These are phyloP conservation scores for Fusarium sp. DNA, from an alignment of 2,329 filamentous ascomycete genomes.

Conservation along the genomic window DNA sequence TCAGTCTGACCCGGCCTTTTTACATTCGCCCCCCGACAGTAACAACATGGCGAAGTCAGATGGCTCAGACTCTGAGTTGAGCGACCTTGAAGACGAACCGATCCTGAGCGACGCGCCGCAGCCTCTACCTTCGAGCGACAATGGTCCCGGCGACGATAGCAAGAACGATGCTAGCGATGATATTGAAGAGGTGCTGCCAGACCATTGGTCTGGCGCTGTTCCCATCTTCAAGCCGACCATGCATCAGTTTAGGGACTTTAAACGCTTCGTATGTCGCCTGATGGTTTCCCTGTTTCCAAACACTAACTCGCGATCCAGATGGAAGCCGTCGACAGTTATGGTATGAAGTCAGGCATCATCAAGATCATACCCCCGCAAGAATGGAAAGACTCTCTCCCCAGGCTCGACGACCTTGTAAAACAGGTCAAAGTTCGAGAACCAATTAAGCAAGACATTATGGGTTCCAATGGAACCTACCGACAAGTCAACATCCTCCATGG, in stretches of 20 bases:
- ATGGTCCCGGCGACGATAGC: slow-evolving; percentile 56
- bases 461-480: slow-evolving; percentile 93
- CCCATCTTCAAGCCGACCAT: slow-evolving; percentile 97
- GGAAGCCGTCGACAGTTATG: slow-evolving; percentile 90
- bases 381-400: slow-evolving; percentile 87
- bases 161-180: slow-evolving; percentile 66
- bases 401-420: slow-evolving; percentile 89
- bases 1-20: slow-evolving; percentile 59
- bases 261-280: slow-evolving; percentile 79
- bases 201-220: slow-evolving; percentile 91
- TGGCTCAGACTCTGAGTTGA: slow-evolving; percentile 75
- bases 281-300: background rate
- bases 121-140: slow-evolving; percentile 42
- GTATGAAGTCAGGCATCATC: slow-evolving; percentile 97
- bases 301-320: slow-evolving; percentile 65
- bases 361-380: slow-evolving; percentile 95
- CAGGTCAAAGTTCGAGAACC: slow-evolving; percentile 95
- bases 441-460: slow-evolving; percentile 98
- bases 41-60: slow-evolving; percentile 73
- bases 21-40: slow-evolving; percentile 76
- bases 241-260: slow-evolving; percentile 95
- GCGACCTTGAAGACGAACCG: slow-evolving; percentile 73
- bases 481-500: slow-evolving; percentile 98
- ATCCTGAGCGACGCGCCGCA: slow-evolving; percentile 56
- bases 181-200: slow-evolving; percentile 84